Base-by-base conservation (phyloP, 352 stramenopile species). In the Phytophthora pini region DNA sequence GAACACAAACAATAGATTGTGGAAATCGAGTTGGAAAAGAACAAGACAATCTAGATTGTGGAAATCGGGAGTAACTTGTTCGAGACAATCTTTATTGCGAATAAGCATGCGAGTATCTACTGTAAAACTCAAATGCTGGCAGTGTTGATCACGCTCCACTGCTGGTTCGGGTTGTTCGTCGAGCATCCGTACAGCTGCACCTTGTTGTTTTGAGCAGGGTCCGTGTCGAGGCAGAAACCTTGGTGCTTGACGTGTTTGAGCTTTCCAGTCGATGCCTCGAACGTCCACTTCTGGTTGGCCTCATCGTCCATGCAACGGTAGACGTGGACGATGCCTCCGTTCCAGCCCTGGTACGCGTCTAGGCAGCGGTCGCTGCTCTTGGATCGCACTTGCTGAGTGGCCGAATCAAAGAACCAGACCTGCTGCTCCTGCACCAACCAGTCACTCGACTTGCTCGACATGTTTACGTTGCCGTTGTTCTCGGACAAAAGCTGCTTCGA, bases 281-380 rank as follows among this genome's bases (percentile, higher is more conserved):
- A 88, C 39, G 49, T 71, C 82, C 82, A 93, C 56, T 88, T 87
- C 61, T 93, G 84, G 70, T 92, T 90, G 17, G 9, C 17, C 50
- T 89, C 78, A 22, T 61, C 63, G 22, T 84, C 71, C 12, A 87
- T 64, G 55, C 84, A 92, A 20, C 61, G 61, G 57, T 79, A 89
- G 34, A 87, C 68, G 47, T 84, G 81, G 17, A 90, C 84, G 17
- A 65, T 76, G 15, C 76, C 82, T 9, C 76, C 77, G 58, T 88
- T 62, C 65, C 60, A 75, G 1, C 17, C 29, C 48, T 92, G 62
- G 59, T 84, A 88, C 8, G 80, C 82, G 48, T 89, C 80, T 6
- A 93, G 63, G 36, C 84, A 93, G 8, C 78, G 76, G 55, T 90
- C 80, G 46, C 73, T 89, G 61, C 82, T 82, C 68, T 88, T 87